These are phyloP conservation scores for Saururus chinensis DNA, from an alignment of 164 flowering plant genomes.

Conservation along the genomic window DNA sequence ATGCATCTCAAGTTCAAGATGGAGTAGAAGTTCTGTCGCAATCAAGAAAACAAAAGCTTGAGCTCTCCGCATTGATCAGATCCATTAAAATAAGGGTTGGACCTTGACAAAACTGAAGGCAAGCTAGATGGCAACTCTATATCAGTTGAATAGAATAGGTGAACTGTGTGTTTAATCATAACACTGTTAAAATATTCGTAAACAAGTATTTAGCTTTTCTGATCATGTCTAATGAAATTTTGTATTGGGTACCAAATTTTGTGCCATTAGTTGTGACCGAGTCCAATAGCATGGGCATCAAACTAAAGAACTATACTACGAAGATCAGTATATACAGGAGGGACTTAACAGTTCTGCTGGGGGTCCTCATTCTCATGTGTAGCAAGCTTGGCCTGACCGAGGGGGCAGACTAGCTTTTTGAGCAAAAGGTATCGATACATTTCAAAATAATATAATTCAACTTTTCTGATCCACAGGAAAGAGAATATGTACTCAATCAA, in stretches of 20 bases:
- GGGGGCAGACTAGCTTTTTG: slow-evolving; percentile 1
- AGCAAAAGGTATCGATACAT: slow-evolving; percentile 1
- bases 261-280: not conserved
- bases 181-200: not conserved
- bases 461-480: slow-evolving; percentile 81
- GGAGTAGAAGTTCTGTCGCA: slow-evolving; percentile 5
- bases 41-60: slow-evolving; percentile 10
- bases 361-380: not conserved
- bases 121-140: not conserved
- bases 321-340: not conserved
- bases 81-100: slow-evolving; percentile 25
- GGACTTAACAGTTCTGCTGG: not conserved
- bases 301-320: not conserved
- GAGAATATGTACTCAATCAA: slow-evolving; percentile 86
- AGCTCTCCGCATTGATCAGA: slow-evolving; percentile 14
- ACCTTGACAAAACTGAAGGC: slow-evolving; percentile 2
- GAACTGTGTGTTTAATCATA: not conserved
- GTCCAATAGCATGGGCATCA: not conserved
- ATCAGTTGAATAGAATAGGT: no score
- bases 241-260: not conserved
- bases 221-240: not conserved
- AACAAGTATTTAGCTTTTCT: not conserved
- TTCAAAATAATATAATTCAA: no score
- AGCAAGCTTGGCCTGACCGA: not conserved
- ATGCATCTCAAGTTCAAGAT: slow-evolving; percentile 9